Base-by-base conservation (phyloP, 805 yeast genomes). In the Geotrichum ghanense region DNA sequence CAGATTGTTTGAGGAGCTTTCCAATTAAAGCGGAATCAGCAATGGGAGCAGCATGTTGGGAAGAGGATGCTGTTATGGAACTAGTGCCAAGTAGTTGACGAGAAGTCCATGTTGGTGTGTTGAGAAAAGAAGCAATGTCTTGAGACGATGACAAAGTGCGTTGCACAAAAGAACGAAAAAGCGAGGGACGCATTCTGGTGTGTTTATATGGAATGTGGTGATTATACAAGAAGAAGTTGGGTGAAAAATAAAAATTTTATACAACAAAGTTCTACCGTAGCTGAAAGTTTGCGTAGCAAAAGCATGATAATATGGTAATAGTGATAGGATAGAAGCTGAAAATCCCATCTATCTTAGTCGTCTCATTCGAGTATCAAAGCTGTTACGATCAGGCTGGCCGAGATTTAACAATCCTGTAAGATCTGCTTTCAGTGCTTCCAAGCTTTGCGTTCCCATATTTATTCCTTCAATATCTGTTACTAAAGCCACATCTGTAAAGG, bases 381-480 rank as follows among this genome's bases (percentile, higher is more conserved):
- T 69, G 58, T 76, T 77, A 51, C 95, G 71, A 57, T 85, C 92
- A 3, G 95, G 95, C 25, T 83, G 75, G 17, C 70, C 76, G 42
- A 89, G 69, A 42, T 77, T 76, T 6, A 89, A 71, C 44, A 87
- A 67, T 12, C 88, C 88, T 48, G 71, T 66, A 50, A 89, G 65
- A 44, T 80, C 85, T 17, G 69, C 76, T 61, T 84, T 85, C 35
- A 87, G 64, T 42, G 64, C 68, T 42, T 78, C 66, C 51, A 89
- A 65, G 46, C 80, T 79, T 48, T 75, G 75, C 3, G 80, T 76
- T 1, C 87, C 85, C 47, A 72, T 73, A 47, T 76, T 77, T 6
- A 83, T 76, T 44, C 74, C 73, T 24, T 84, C 89, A 40, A 88
- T 72, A 62, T 86, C 95, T 2, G 89, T 83, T 17, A 83, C 68